A percentile compares a stretch with the other conserved stretches of the same genome.
Evolutionary conservation across 2,329 filamentous ascomycete species (phyloP).

Genomic region (Amauroascus niger): DNA sequence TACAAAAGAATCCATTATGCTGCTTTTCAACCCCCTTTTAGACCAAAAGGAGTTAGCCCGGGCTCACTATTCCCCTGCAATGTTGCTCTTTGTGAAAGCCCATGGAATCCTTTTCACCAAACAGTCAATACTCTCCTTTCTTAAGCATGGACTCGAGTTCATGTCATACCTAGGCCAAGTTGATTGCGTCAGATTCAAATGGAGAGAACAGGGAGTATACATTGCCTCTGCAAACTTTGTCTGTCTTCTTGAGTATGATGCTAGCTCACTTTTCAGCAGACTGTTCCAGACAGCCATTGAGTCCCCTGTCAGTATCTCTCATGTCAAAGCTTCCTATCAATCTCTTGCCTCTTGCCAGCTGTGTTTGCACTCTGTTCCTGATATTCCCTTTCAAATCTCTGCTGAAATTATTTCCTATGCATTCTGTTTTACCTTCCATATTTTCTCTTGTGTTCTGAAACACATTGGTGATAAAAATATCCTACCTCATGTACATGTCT

Average conservation of each 20-base stretch:
- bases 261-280: slow-evolving; percentile 29
- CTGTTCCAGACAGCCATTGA: slow-evolving; percentile 21
- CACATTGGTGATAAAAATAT: slow-evolving; percentile 44
- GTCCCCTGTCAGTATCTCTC: background rate
- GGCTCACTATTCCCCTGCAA: slow-evolving; percentile 26
- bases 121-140: slow-evolving; percentile 30
- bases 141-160: slow-evolving; percentile 34
- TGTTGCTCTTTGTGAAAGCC: slow-evolving; percentile 44
- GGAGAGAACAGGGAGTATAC: slow-evolving; percentile 46
- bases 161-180: slow-evolving; percentile 42
- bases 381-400: slow-evolving; percentile 16
- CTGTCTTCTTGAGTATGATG: slow-evolving; percentile 47
- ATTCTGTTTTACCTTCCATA: slow-evolving; percentile 34
- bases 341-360: no score
- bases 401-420: slow-evolving; percentile 5
- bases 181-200: slow-evolving; percentile 39
- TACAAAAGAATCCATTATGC: slow-evolving; percentile 48
- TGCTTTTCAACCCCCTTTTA: slow-evolving; percentile 45
- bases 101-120: slow-evolving; percentile 43
- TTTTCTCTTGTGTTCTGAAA: slow-evolving; percentile 21
- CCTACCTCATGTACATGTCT: slow-evolving; percentile 47
- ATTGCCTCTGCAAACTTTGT: slow-evolving; percentile 48
- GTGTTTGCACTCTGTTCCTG: slow-evolving; percentile 16
- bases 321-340: background rate
- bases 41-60: background rate